These are phyloP conservation scores for Thalassiosira pacifica DNA, from an alignment of 352 stramenopile species.

Conservation along the genomic window DNA sequence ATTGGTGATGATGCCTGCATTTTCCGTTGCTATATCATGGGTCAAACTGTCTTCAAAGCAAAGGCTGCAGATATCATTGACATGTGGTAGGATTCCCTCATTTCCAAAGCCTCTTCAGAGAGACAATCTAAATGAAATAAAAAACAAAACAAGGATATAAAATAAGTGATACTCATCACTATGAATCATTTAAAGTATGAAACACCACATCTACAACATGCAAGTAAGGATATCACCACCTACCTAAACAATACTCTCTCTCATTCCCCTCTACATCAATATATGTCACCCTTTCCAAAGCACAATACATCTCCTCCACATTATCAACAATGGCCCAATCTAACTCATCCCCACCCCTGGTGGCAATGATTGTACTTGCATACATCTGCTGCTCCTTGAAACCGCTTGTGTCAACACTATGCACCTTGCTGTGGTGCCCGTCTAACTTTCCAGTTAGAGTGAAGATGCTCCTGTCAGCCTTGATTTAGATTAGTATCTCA, in stretches of 20 bases:
- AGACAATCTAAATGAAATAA: conserved; percentile 68
- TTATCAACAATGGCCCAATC: conserved; percentile 70
- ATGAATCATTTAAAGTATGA: no score
- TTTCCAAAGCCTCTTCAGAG: conserved; percentile 77
- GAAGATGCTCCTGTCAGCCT: conserved; percentile 67
- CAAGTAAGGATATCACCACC: conserved; percentile 20
- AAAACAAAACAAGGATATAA: conserved; percentile 10
- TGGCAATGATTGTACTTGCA: neutral
- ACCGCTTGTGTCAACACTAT: neutral
- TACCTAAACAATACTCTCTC: conserved; percentile 79
- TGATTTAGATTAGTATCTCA: conserved; percentile 69
- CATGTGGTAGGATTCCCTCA: conserved; percentile 78
- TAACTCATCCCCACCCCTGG: conserved; percentile 17
- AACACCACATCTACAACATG: neutral
- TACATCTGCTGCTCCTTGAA: conserved; percentile 8
- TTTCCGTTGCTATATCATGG: neutral
- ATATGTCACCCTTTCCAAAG: conserved; percentile 74
- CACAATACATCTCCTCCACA: conserved; percentile 69
- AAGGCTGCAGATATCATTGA: conserved; percentile 72
- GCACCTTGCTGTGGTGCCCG: conserved; percentile 48
- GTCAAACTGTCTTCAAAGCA: conserved; percentile 53
- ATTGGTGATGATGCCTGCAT: conserved; percentile 13
- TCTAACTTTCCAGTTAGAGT: conserved; percentile 58
- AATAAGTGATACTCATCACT: no score
- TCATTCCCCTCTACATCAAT: conserved; percentile 82